These are phyloP conservation scores for Carnegiea gigantea DNA, from an alignment of 179 eudicot species.

Conservation along the genomic window DNA sequence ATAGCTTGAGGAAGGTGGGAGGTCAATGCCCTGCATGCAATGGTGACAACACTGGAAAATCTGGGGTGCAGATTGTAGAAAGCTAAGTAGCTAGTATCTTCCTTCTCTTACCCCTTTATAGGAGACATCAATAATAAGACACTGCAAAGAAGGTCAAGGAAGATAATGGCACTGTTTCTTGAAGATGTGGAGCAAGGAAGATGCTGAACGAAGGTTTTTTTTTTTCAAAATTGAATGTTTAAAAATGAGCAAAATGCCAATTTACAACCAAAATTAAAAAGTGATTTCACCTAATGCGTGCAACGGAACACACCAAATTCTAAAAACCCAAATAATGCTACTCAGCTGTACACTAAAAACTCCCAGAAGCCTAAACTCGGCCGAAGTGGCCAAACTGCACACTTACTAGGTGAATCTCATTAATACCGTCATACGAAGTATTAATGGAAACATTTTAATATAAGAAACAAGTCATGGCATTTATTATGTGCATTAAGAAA, in stretches of 20 bases:
- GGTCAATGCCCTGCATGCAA: too few relatives aligned
- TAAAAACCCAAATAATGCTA: conserved; percentile 2
- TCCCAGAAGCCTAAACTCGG: too few relatives aligned
- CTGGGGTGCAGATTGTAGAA: not conserved
- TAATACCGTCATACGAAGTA: too few relatives aligned
- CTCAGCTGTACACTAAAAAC: conserved; percentile 11
- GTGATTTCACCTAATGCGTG: conserved; percentile 7
- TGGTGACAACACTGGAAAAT: not conserved
- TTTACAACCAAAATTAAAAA: not conserved
- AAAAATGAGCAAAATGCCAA: not conserved
- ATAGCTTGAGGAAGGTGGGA: too few relatives aligned
- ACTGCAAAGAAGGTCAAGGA: not conserved
- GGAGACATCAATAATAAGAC: not conserved
- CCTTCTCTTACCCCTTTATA: not conserved
- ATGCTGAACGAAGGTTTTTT: not conserved
- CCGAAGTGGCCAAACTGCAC: too few relatives aligned
- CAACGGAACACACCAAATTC: not conserved
- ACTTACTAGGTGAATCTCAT: too few relatives aligned
- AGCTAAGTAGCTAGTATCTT: not conserved
- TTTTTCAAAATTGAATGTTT: too few relatives aligned
- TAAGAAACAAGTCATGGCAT: too few relatives aligned
- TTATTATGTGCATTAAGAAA: too few relatives aligned
- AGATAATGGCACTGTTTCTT: too few relatives aligned
- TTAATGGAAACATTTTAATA: too few relatives aligned
- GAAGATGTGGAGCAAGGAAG: too few relatives aligned